These are phyloP conservation scores for Terfezia boudieri DNA, from an alignment of 495 filamentous ascomycete genomes.

Conservation along the genomic window DNA sequence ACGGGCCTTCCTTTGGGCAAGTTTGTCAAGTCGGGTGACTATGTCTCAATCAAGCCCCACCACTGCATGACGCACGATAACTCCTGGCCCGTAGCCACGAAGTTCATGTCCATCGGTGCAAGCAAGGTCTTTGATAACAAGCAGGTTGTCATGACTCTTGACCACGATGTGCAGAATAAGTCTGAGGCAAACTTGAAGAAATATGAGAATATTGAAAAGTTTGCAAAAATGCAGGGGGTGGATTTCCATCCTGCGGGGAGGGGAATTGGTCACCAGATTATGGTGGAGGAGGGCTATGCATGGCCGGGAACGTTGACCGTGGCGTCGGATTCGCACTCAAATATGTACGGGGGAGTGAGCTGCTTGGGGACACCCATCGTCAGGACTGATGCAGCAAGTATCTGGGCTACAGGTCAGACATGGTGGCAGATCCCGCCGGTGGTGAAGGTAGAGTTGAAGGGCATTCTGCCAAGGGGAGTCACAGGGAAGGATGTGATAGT, in stretches of 20 bases:
- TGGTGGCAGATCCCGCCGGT: constrained; percentile 87
- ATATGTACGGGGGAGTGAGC: constrained; percentile 73
- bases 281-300: constrained; percentile 64
- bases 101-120: constrained; percentile 81
- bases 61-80: constrained; percentile 89
- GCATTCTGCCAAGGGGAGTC: constrained; percentile 53
- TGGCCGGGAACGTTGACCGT: constrained; percentile 63
- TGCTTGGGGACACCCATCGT: constrained; percentile 66
- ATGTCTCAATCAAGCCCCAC: constrained; percentile 54
- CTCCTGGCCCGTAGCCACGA: constrained; percentile 59
- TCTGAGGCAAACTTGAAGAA: constrained; percentile 63
- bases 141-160: constrained; percentile 74
- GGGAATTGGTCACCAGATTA: constrained; percentile 78
- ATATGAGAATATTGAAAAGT: constrained; percentile 65
- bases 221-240: constrained; percentile 59
- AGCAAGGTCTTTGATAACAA: constrained; percentile 43
- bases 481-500: constrained; percentile 94
- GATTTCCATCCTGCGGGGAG: constrained; percentile 65
- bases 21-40: constrained; percentile 52
- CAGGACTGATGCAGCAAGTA: constrained; percentile 62
- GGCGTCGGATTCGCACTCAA: constrained; percentile 64
- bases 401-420: constrained; percentile 65
- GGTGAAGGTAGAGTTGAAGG: constrained; percentile 56
- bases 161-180: constrained; percentile 88
- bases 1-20: constrained; percentile 51